Evolutionary conservation across 1,284 basidiomycete genomes (phyloP).

Genomic region (Malassezia furfur): DNA sequence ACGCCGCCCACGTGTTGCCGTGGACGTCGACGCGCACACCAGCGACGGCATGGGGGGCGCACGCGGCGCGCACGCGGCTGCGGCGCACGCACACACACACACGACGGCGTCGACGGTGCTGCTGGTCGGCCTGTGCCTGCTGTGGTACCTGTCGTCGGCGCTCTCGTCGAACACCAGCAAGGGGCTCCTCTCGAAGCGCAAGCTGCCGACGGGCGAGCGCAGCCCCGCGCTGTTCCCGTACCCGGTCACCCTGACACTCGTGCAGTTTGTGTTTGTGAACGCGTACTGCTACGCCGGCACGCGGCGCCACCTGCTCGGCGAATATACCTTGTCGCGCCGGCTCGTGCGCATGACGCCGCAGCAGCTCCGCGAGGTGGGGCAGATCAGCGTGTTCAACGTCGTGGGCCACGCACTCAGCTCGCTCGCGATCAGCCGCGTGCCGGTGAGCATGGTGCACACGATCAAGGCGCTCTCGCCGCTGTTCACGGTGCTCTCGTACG

Average conservation of each 20-base stretch:
- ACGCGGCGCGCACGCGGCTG: not conserved
- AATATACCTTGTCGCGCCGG: slow-evolving; percentile 33
- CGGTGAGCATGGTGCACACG: slow-evolving; percentile 94
- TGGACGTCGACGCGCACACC: not conserved
- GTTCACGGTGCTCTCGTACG: slow-evolving; percentile 92
- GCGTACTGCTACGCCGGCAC: slow-evolving; percentile 63
- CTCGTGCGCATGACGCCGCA: slow-evolving; percentile 56
- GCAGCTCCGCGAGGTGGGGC: slow-evolving; percentile 69
- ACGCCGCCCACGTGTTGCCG: not conserved
- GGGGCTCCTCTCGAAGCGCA: slow-evolving; percentile 57
- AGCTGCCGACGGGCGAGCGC: slow-evolving; percentile 8
- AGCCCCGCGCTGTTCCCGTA: slow-evolving; percentile 61
- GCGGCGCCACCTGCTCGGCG: slow-evolving; percentile 21
- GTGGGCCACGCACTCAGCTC: slow-evolving; percentile 96
- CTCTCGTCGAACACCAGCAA: slow-evolving; percentile 82
- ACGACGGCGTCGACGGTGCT: slow-evolving; percentile 18
- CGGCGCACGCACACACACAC: not conserved
- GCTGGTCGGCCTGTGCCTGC: slow-evolving; percentile 30
- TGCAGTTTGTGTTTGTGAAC: slow-evolving; percentile 92
- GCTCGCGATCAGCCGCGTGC: slow-evolving; percentile 88
- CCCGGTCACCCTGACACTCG: slow-evolving; percentile 84
- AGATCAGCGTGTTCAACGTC: slow-evolving; percentile 83
- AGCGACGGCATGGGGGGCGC: not conserved
- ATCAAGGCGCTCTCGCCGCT: slow-evolving; percentile 96
- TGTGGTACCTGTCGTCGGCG: slow-evolving; percentile 58